Evolutionary conservation across 2,329 filamentous ascomycete species (phyloP).

Genomic region (Cladophialophora exuberans): DNA sequence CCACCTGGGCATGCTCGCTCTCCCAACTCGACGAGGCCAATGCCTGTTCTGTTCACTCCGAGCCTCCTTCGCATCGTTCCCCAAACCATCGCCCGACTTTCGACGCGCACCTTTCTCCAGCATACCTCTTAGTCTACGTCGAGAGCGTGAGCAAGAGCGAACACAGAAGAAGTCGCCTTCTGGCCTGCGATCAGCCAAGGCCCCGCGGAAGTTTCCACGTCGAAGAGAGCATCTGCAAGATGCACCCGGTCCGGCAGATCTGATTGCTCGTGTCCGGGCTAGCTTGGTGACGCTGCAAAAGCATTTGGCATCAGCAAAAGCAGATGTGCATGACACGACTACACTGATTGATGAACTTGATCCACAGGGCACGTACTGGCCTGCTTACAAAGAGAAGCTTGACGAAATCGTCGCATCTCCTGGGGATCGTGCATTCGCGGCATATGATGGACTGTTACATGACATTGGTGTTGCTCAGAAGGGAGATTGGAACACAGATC

Average conservation of each 20-base stretch:
- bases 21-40: conserved; percentile 26
- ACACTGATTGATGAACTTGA: conserved; percentile 26
- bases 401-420: conserved; percentile 2
- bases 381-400: conserved; percentile 15
- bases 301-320: conserved; percentile 14
- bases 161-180: neutral
- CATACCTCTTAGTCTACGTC: too few species aligned
- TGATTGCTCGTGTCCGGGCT: conserved; percentile 9
- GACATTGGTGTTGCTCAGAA: conserved; percentile 16
- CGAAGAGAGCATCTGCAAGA: neutral
- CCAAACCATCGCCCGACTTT: conserved; percentile 33
- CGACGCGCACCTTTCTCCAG: conserved; percentile 36
- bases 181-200: neutral
- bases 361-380: conserved; percentile 19
- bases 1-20: conserved; percentile 21
- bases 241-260: neutral
- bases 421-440: neutral
- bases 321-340: conserved; percentile 16
- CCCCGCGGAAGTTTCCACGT: neutral
- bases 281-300: conserved; percentile 17
- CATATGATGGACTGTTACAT: conserved; percentile 15
- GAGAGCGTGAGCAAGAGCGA: neutral
- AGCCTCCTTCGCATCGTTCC: conserved; percentile 7
- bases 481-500: conserved; percentile 12
- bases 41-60: conserved; percentile 49